Percentiles rank a stretch among this genome's conserved stretches.
phyloP scores from a whole-genome alignment of 495 filamentous ascomycete species.

The Oleoguttula mirabilis region DNA sequence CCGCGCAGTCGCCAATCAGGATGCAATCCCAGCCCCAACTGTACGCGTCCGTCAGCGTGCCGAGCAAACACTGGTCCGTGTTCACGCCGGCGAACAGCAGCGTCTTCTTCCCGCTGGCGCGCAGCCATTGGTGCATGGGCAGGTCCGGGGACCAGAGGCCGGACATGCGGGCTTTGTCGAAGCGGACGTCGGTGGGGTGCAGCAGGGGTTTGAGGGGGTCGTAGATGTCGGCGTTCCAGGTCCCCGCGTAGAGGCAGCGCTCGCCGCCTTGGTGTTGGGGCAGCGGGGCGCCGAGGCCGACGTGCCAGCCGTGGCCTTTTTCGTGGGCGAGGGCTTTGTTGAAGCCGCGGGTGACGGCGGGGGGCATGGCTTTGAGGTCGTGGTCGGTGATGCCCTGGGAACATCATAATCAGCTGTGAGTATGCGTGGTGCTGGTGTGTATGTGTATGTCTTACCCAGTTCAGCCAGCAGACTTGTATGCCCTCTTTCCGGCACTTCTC shows the following conservation, averaged over 20 bases:
- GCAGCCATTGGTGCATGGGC: constrained; percentile 18
- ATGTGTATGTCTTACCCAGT: too few relatives aligned
- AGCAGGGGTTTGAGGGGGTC: constrained; percentile 16
- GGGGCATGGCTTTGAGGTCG: constrained; percentile 19
- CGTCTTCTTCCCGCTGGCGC: constrained; percentile 22
- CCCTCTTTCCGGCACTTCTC: constrained; percentile 18
- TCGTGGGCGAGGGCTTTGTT: constrained; percentile 13
- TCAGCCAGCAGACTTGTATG: constrained; percentile 20
- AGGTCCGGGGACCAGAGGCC: constrained; percentile 18
- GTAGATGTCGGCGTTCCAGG: constrained; percentile 23
- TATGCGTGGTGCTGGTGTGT: too few relatives aligned
- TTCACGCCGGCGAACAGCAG: constrained; percentile 22
- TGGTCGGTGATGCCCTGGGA: constrained; percentile 19
- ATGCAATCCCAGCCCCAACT: constrained; percentile 23
- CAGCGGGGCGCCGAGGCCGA: constrained; percentile 18
- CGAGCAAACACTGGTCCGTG: constrained; percentile 23
- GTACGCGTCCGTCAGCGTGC: constrained; percentile 21
- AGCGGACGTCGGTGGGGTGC: constrained; percentile 13
- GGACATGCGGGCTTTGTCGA: constrained; percentile 21
- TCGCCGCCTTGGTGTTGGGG: constrained; percentile 18
- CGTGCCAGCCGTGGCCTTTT: constrained; percentile 20
- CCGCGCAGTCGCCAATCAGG: constrained; percentile 20
- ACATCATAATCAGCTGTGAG: too few relatives aligned
- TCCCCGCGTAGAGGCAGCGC: constrained; percentile 20
- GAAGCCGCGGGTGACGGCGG: constrained; percentile 21